Evolutionary conservation across 345 rosid species (phyloP), one percentile per base, ranked within the genome.

Genomic region (Hirschfeldia incana): DNA sequence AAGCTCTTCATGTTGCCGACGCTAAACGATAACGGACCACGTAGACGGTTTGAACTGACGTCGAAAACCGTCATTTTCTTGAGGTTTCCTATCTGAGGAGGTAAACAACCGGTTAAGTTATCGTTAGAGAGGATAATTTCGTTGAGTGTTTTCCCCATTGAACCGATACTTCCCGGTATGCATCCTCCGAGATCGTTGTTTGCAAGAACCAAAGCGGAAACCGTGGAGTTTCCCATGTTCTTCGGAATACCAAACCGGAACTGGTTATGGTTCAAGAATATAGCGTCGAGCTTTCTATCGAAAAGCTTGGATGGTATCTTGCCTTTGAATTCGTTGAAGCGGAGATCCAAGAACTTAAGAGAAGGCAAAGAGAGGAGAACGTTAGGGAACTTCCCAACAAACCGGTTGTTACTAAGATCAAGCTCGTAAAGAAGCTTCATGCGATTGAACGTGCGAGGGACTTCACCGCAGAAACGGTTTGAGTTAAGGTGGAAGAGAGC

Each of bases 301-400:
- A 91, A 91, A 46, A 89, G 87, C 74, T 84, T 65, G 1, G 87
- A 69, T 0, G 97, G 97, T 9, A 91, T 86, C 16, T 85, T 74
- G 4, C 92, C 97, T 83, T 91, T 93, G 1, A 91, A 91, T 76
- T 91, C 93, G 39, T 91, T 91, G 86, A 85, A 91, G 0, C 97
- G 84, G 12, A 91, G 93, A 85, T 91, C 93, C 81, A 91, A 59
- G 71, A 79, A 89, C 69, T 89, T 91, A 9, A 88, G 87, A 3
- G 89, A 79, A 9, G 92, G 92, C 60, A 91, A 27, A 1, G 88
- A 87, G 27, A 89, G 80, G 9, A 91, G 84, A 7, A 87, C 90
- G 1, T 77, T 67, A 0, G 97, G 93, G 75, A 91, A 91, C 71
- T 83, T 82, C 4, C 97, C 93, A 0, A 85, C 97, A 39, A 91